A percentile compares a stretch with the other conserved stretches of the same genome.
Evolutionary conservation across 129 eudicot genomes (phyloP).

Genomic region (Lactuca sativa): DNA sequence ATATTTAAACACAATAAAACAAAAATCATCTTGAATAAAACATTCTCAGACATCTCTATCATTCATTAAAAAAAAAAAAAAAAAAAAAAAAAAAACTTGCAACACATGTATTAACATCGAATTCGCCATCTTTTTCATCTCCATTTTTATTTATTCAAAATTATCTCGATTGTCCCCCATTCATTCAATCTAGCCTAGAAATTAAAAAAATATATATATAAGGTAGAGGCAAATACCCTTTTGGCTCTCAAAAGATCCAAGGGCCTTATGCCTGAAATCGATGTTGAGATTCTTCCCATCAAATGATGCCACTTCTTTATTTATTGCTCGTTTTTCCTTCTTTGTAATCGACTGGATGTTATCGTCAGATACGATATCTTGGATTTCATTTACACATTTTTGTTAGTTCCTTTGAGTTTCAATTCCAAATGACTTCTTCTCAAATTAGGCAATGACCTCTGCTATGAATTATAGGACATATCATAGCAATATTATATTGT

Average conservation of each 20-base stretch:
- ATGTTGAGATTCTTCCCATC: not conserved
- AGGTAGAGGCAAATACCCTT: not conserved
- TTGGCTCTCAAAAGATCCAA: conserved; percentile 18
- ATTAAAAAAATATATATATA: not conserved
- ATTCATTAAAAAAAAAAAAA: not conserved
- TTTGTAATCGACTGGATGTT: no score
- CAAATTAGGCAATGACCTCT: no score
- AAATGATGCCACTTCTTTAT: not conserved
- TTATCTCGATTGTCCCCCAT: not conserved
- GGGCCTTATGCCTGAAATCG: conserved; percentile 4
- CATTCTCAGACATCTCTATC: no score
- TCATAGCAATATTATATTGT: no score
- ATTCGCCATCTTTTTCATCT: not conserved
- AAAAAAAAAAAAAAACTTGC: not conserved
- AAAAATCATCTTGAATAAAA: no score
- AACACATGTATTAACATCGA: not conserved
- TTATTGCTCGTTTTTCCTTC: no score
- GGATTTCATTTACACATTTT: no score
- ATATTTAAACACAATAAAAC: no score
- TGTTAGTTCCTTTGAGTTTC: no score
- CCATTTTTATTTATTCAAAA: not conserved
- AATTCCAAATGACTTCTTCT: no score
- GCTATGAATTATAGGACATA: no score
- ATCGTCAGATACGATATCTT: no score
- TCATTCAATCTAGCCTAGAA: not conserved